Evolutionary conservation across 768 basidiomycete species (phyloP).

Genomic region (Russula emetica): DNA sequence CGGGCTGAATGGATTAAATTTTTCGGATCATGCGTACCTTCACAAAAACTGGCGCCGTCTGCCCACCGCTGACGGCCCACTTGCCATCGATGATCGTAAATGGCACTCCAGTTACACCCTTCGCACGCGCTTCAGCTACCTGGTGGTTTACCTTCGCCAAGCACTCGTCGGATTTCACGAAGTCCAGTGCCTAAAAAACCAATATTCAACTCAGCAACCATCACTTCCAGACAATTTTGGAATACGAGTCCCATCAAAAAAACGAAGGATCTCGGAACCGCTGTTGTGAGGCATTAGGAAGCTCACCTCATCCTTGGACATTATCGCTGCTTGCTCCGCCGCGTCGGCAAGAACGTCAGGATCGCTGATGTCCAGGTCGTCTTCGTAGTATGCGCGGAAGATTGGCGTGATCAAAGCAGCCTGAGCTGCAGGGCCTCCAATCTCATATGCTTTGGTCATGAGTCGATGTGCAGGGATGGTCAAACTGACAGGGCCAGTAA

Average conservation of each 20-base stretch:
- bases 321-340: constrained; percentile 52
- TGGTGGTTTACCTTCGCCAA: constrained; percentile 59
- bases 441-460: constrained; percentile 58
- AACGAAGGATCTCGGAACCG: constrained; percentile 11
- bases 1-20: background rate
- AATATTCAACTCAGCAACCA: constrained; percentile 5
- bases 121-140: constrained; percentile 55
- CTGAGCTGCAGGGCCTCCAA: constrained; percentile 60
- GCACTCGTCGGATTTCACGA: constrained; percentile 62
- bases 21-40: constrained; percentile 43
- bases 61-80: constrained; percentile 73
- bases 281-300: background rate
- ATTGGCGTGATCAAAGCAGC: constrained; percentile 51
- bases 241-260: background rate
- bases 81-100: constrained; percentile 74
- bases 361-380: constrained; percentile 60
- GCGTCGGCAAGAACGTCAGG: constrained; percentile 52
- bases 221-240: background rate
- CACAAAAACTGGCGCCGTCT: constrained; percentile 64
- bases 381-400: constrained; percentile 64
- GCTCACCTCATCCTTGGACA: constrained; percentile 58
- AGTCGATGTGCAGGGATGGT: constrained; percentile 72
- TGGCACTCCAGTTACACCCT: constrained; percentile 75
- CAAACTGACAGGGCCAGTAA: constrained; percentile 56
- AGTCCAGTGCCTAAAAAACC: constrained; percentile 49